Conservation (phyloP, 768 basidiomycete genomes). For the Asterophora lycoperdoides region DNA sequence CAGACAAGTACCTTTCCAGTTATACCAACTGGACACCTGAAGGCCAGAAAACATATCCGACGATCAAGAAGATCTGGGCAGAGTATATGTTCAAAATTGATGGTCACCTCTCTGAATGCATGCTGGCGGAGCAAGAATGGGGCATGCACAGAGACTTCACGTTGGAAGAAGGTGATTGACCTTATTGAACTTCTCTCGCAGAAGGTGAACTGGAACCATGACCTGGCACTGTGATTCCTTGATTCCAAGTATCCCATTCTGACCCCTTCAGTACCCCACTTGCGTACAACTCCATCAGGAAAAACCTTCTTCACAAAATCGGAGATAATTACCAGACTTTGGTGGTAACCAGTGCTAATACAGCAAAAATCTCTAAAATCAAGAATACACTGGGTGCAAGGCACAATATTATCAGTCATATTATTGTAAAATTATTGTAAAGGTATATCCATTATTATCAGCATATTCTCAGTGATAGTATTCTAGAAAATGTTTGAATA, state of each 20-base stretch:
- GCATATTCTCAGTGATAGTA: too few species aligned
- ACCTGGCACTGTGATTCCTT: constrained; percentile 21
- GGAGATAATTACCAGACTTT: too few species aligned
- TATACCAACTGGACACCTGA: constrained; percentile 19
- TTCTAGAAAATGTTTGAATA: too few species aligned
- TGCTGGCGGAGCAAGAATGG: constrained; percentile 21
- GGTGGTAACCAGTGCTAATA: too few species aligned
- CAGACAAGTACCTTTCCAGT: constrained; percentile 23
- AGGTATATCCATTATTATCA: too few species aligned
- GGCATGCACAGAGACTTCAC: constrained; percentile 20
- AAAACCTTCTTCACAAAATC: too few species aligned
- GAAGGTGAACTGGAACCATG: constrained; percentile 19
- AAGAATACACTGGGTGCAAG: too few species aligned
- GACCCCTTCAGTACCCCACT: too few species aligned
- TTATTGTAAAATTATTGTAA: too few species aligned
- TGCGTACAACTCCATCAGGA: too few species aligned
- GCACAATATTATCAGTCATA: too few species aligned
- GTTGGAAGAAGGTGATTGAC: constrained; percentile 18
- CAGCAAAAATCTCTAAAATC: too few species aligned
- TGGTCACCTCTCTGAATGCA: constrained; percentile 21
- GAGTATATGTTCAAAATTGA: constrained; percentile 25
- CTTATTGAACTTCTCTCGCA: constrained; percentile 19
- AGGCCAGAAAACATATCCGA: constrained; percentile 1
- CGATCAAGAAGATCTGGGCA: constrained; percentile 24
- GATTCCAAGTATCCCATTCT: constrained; percentile 18